phyloP scores from a whole-genome alignment of 129 eudicot genomes.

The Saussurea involucrata region DNA sequence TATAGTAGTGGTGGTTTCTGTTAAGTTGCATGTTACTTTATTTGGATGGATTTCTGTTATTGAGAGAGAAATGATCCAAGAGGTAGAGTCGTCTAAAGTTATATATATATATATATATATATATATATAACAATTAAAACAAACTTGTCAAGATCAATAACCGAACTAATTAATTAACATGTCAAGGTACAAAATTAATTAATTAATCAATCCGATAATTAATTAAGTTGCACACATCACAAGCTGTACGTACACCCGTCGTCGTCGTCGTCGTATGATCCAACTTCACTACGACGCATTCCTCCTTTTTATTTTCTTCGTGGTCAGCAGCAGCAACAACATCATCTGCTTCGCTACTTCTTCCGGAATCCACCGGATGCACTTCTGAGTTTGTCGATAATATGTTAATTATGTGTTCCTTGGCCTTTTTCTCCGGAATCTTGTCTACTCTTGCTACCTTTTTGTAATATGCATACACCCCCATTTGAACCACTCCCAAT shows the following conservation, averaged over 20 bases:
- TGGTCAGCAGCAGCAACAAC: background rate
- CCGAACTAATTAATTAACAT: too few relatives aligned
- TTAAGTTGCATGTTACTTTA: background rate
- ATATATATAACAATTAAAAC: background rate
- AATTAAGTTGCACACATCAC: conserved; percentile 20
- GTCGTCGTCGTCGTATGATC: conserved; percentile 7
- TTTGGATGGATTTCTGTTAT: conserved; percentile 25
- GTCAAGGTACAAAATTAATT: background rate
- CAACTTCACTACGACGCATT: background rate
- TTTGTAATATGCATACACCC: conserved; percentile 50
- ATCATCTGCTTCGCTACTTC: conserved; percentile 18
- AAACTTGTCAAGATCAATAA: background rate
- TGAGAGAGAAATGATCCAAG: conserved; percentile 14
- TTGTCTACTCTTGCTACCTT: conserved; percentile 6
- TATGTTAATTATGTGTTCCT: conserved; percentile 39
- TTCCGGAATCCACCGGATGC: conserved; percentile 40
- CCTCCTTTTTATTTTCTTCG: background rate
- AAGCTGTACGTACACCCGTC: background rate
- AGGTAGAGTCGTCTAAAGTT: background rate
- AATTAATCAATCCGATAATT: background rate
- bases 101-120: background rate
- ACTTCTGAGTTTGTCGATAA: conserved; percentile 43
- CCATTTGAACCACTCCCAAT: conserved; percentile 70
- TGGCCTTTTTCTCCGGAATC: conserved; percentile 19
- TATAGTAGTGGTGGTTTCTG: background rate